These are phyloP conservation scores for Aristolochia contorta DNA, from an alignment of 164 flowering plant species.

Conservation along the genomic window DNA sequence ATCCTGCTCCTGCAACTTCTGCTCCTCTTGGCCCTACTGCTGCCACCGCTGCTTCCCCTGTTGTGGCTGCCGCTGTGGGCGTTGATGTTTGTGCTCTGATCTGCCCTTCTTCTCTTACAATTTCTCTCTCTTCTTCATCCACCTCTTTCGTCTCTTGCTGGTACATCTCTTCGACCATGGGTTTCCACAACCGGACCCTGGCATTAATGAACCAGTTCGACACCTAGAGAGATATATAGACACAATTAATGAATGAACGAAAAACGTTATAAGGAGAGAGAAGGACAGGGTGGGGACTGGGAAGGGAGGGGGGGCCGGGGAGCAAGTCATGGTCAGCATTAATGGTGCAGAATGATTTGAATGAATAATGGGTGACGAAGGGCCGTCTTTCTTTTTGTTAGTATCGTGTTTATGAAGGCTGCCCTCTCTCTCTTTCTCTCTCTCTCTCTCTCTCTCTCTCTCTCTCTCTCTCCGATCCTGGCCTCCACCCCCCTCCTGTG, in stretches of 20 bases:
- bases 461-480: too few relatives aligned
- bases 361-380: not conserved
- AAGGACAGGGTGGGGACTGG: too few relatives aligned
- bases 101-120: constrained; percentile 1
- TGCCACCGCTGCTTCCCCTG: too few relatives aligned
- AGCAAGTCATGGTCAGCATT: constrained; percentile 5
- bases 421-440: not conserved
- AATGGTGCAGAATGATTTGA: not conserved
- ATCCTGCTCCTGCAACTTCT: constrained; percentile 6
- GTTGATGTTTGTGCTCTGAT: constrained; percentile 20
- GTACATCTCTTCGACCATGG: constrained; percentile 55
- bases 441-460: not conserved
- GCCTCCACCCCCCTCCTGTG: too few relatives aligned
- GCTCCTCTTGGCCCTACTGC: too few relatives aligned
- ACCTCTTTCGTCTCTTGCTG: constrained; percentile 32
- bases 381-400: constrained; percentile 1
- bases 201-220: constrained; percentile 54
- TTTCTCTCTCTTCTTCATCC: constrained; percentile 8
- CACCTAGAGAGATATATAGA: constrained; percentile 26
- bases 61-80: not conserved
- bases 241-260: too few relatives aligned
- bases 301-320: not conserved
- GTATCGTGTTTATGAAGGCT: not conserved
- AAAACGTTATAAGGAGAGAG: too few relatives aligned
- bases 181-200: constrained; percentile 50